A percentile compares a stretch with the other conserved stretches of the same genome.
phyloP scores from a whole-genome alignment of 805 yeast genomes.

The Barnettozyma botsteinii region DNA sequence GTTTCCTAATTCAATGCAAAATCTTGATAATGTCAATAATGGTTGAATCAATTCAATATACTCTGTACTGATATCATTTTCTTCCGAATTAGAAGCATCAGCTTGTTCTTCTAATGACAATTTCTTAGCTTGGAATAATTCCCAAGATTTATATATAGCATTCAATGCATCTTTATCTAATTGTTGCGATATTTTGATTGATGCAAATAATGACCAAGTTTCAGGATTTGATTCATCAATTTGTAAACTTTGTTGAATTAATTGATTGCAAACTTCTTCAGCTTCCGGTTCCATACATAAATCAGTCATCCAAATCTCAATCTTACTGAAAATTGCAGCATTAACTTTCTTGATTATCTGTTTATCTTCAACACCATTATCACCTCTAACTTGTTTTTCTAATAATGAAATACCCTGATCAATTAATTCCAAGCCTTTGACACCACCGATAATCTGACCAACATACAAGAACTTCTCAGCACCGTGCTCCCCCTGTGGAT shows the following conservation, averaged over 20 bases:
- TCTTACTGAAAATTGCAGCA: slow-evolving; percentile 75
- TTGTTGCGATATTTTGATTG: slow-evolving; percentile 86
- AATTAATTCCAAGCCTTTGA: slow-evolving; percentile 58
- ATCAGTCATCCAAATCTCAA: slow-evolving; percentile 98
- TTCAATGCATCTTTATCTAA: slow-evolving; percentile 62
- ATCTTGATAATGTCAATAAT: slow-evolving; percentile 63
- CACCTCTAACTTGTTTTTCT: slow-evolving; percentile 32
- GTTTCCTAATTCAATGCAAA: slow-evolving; percentile 69
- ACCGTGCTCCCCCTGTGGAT: slow-evolving; percentile 58
- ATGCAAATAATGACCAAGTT: slow-evolving; percentile 74
- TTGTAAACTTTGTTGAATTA: slow-evolving; percentile 58
- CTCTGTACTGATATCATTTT: slow-evolving; percentile 40
- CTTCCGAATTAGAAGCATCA: slow-evolving; percentile 32
- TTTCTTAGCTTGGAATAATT: slow-evolving; percentile 51
- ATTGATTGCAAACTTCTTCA: slow-evolving; percentile 68
- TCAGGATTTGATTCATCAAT: slow-evolving; percentile 60
- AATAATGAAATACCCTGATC: slow-evolving; percentile 57
- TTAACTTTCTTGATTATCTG: slow-evolving; percentile 54
- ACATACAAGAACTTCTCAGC: slow-evolving; percentile 82
- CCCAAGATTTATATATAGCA: slow-evolving; percentile 70
- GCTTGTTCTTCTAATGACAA: slow-evolving; percentile 37
- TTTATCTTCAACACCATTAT: slow-evolving; percentile 16
- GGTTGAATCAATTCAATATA: slow-evolving; percentile 69
- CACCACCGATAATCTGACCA: slow-evolving; percentile 88
- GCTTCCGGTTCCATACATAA: slow-evolving; percentile 91